Evolutionary conservation across 169 alveolate species (phyloP).

Genomic region (Cryptosporidium canis): DNA sequence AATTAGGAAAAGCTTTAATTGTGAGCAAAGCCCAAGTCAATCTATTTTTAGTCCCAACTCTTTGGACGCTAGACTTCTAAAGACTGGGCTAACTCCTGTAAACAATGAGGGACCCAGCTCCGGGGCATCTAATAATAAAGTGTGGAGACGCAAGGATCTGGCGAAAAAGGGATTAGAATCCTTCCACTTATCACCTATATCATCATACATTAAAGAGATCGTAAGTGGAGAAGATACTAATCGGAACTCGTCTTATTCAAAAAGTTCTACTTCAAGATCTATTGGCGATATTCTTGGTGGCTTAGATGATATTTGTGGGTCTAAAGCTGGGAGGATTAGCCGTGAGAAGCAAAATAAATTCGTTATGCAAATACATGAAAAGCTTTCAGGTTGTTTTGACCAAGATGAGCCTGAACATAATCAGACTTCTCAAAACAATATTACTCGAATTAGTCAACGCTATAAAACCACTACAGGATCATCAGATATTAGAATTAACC

Average conservation of each 20-base stretch:
- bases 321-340: conserved; percentile 1
- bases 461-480: not conserved
- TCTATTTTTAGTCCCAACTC: not conserved
- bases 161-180: not conserved
- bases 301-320: not conserved
- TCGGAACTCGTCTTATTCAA: conserved; percentile 20
- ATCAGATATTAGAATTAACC: not conserved
- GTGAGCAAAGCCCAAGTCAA: not conserved
- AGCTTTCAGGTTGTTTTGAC: not conserved
- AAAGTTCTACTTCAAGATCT: conserved; percentile 3
- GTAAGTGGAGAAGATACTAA: conserved; percentile 25
- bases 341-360: conserved; percentile 59
- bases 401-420: not conserved
- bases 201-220: conserved; percentile 2
- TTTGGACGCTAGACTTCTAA: not conserved
- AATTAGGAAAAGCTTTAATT: not conserved
- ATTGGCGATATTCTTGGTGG: conserved; percentile 39
- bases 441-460: not conserved
- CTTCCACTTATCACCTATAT: conserved; percentile 19
- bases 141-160: conserved; percentile 10
- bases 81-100: conserved; percentile 52
- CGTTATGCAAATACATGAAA: conserved; percentile 36
- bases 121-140: not conserved
- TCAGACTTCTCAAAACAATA: not conserved
- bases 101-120: not conserved